Evolutionary conservation across 139 green algal genomes (phyloP).

Genomic region (Eudorina sp.): DNA sequence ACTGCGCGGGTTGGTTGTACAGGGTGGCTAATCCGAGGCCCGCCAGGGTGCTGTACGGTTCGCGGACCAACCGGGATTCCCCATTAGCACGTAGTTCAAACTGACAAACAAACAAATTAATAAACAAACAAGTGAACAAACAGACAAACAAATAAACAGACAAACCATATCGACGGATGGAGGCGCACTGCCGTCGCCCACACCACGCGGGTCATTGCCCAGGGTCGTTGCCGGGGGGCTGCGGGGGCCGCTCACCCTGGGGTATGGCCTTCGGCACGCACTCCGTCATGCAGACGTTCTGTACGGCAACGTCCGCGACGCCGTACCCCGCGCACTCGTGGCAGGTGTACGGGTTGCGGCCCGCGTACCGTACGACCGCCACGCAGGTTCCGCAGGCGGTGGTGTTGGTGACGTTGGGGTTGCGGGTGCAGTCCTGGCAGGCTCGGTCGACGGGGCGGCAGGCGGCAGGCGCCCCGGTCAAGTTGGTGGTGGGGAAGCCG

Average conservation of each 20-base stretch:
- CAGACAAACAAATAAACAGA: background rate
- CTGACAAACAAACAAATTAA: background rate
- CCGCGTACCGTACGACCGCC: background rate
- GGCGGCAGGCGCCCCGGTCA: background rate
- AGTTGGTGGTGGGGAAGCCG: background rate
- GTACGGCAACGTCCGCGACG: background rate
- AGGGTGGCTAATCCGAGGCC: no score
- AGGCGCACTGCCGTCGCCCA: background rate
- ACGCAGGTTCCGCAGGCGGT: constrained; percentile 11
- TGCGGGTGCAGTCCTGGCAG: background rate
- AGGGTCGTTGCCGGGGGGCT: no score
- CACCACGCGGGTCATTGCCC: background rate
- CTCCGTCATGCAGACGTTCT: background rate
- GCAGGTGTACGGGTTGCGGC: background rate
- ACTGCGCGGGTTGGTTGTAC: no score
- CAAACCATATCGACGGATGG: background rate
- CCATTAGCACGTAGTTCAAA: background rate
- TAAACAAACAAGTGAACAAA: background rate
- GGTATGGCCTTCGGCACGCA: background rate
- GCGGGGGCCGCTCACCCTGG: background rate
- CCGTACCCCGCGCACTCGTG: constrained; percentile 13
- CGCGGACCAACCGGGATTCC: background rate
- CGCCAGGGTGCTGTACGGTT: no score
- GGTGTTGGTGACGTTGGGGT: background rate
- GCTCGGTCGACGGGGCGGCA: background rate